phyloP scores from a whole-genome alignment of 176 grass and related monocot genomes.

The Lolium multiflorum region DNA sequence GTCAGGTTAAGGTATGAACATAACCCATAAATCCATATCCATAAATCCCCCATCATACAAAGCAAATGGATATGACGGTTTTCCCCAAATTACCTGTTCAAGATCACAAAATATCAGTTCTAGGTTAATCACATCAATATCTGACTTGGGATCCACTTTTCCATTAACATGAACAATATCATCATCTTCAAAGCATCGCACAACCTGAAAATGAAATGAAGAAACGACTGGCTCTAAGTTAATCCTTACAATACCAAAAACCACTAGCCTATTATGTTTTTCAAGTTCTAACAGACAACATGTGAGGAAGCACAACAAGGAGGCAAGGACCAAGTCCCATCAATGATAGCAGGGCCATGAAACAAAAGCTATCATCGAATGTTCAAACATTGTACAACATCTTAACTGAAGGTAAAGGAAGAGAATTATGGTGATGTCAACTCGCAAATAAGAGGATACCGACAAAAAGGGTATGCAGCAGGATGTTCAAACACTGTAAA shows the following conservation, averaged over 20 bases:
- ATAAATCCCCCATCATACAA: background rate
- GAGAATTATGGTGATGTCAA: background rate
- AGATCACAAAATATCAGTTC: constrained; percentile 94
- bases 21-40: background rate
- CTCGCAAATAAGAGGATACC: background rate
- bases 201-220: constrained; percentile 65
- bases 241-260: background rate
- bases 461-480: constrained; percentile 11
- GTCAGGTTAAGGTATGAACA: constrained; percentile 23
- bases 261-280: background rate
- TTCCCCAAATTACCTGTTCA: constrained; percentile 77
- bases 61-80: constrained; percentile 28
- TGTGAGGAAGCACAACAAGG: background rate
- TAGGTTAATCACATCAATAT: constrained; percentile 97
- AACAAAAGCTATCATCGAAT: background rate
- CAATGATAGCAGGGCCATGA: background rate
- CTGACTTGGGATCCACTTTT: constrained; percentile 93
- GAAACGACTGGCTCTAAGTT: background rate
- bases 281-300: background rate
- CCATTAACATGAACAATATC: constrained; percentile 97
- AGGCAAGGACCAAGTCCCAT: background rate
- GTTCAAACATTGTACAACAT: background rate
- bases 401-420: background rate
- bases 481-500: background rate
- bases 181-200: constrained; percentile 97